Percentiles rank a stretch among this genome's conserved stretches.
Conservation (phyloP, 1,139 yeast genomes). For the Pichiaceae sp. region DNA sequence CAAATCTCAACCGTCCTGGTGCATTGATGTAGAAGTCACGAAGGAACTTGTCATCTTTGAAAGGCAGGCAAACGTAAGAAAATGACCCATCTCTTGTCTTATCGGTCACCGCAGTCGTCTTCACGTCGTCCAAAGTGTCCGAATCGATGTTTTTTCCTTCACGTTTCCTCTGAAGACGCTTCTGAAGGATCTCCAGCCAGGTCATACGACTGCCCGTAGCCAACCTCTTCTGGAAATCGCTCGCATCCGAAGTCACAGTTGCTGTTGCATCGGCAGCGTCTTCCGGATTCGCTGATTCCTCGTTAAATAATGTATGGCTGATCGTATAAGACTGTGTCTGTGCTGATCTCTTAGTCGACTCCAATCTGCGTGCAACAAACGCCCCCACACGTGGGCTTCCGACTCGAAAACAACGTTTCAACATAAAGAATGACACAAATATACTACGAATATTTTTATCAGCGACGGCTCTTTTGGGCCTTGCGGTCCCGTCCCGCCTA, state of each 20-base stretch:
- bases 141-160: constrained; percentile 69
- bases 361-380: too few relatives aligned
- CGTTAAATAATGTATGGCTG: constrained; percentile 12
- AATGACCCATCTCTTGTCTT: constrained; percentile 72
- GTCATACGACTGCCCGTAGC: constrained; percentile 48
- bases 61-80: constrained; percentile 65
- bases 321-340: too few relatives aligned
- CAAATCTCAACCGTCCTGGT: constrained; percentile 80
- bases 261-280: constrained; percentile 67
- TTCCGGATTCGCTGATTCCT: constrained; percentile 27
- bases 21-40: constrained; percentile 86
- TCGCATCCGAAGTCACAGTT: constrained; percentile 48
- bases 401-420: too few relatives aligned
- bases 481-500: too few relatives aligned
- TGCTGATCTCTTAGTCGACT: too few relatives aligned
- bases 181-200: constrained; percentile 79
- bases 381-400: too few relatives aligned
- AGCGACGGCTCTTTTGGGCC: too few relatives aligned
- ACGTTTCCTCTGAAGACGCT: constrained; percentile 57
- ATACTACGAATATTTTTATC: too few relatives aligned
- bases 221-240: constrained; percentile 28
- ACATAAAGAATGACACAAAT: too few relatives aligned
- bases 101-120: constrained; percentile 62
- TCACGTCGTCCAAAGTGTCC: constrained; percentile 63
- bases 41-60: constrained; percentile 74